Evolutionary conservation across 108 stramenopile genomes (phyloP), one percentile per base, ranked within the genome.

Genomic region (Skeletonema menzelii): DNA sequence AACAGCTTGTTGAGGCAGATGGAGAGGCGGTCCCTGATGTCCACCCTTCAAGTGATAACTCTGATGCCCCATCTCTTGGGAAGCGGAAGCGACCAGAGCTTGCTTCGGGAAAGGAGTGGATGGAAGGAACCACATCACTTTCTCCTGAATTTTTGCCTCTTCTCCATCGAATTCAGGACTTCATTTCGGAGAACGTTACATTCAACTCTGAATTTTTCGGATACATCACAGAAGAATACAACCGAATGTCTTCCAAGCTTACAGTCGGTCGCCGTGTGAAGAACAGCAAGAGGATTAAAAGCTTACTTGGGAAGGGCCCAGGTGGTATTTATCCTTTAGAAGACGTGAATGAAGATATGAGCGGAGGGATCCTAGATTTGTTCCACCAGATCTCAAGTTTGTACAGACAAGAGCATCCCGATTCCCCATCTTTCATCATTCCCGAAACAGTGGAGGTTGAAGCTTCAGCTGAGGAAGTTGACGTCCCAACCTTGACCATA

Each of bases 101-200:
- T 12, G 59, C 77, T 19, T 83, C 83, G 32, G 89, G 88, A 6
- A 77, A 84, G 38, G 88, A 89, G 31, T 93, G 91, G 91, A 89
- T 88, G 30, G 67, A 72, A 6, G 56, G 64, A 49, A 81, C 73
- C 34, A 90, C 89, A 30, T 73, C 56, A 15, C 73, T 90, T 34
- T 80, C 91, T 19, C 47, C 75, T 30, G 59, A 72, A 17, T 73
- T 77, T 44, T 60, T 75, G n/a, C 73, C 77, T 14, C 63, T 74
- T 27, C 76, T 88, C 34, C 74, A 71, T 49, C 86, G 82, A 15
- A 82, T 86, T 56, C 84, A 90, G 66, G 85, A 80, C 44, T 83
- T 72, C 38, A 82, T 93, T 27, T 75, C 81, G 34, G 88, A 87
- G 55, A 82, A 84, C 56, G 81, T 93, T 15, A 82, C 80, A 0